A percentile compares a stretch with the other conserved stretches of the same genome.
These are phyloP conservation scores for Microthlaspi erraticum DNA, from an alignment of 345 rosid genomes.

Conservation along the genomic window DNA sequence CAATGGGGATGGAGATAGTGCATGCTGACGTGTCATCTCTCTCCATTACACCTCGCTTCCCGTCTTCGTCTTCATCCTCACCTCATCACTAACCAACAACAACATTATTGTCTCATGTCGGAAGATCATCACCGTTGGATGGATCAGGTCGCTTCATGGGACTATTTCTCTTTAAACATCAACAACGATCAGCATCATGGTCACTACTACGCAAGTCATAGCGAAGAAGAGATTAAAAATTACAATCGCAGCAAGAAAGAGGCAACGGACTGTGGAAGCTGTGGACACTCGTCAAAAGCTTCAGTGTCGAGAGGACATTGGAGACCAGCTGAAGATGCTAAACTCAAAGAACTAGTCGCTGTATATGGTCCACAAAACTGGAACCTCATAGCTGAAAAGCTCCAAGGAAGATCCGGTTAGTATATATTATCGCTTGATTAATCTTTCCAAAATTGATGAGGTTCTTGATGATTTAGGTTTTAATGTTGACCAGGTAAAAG, in stretches of 20 bases:
- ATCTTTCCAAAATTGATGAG: not conserved
- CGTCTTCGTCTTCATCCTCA: constrained; percentile 19
- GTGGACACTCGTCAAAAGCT: constrained; percentile 29
- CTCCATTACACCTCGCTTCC: constrained; percentile 32
- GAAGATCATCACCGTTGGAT: constrained; percentile 34
- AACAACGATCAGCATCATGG: constrained; percentile 12
- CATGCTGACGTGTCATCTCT: constrained; percentile 30
- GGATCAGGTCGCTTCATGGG: constrained; percentile 39
- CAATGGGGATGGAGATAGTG: constrained; percentile 22
- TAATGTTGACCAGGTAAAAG: constrained; percentile 42
- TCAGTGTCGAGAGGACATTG: constrained; percentile 75
- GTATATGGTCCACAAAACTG: constrained; percentile 92
- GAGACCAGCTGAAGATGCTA: constrained; percentile 90
- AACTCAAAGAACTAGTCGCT: constrained; percentile 79
- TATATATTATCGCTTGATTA: not conserved
- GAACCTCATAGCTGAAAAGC: constrained; percentile 88
- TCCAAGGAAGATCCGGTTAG: constrained; percentile 89
- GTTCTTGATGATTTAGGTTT: constrained; percentile 9
- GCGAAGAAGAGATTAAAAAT: constrained; percentile 22
- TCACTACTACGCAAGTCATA: constrained; percentile 22
- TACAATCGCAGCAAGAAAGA: constrained; percentile 24
- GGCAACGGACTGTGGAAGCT: constrained; percentile 13
- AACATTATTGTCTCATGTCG: constrained; percentile 33
- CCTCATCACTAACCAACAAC: constrained; percentile 26
- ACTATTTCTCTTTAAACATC: constrained; percentile 24